phyloP scores from a whole-genome alignment of 2,329 filamentous ascomycete species.

The Sporothrix globosa region DNA sequence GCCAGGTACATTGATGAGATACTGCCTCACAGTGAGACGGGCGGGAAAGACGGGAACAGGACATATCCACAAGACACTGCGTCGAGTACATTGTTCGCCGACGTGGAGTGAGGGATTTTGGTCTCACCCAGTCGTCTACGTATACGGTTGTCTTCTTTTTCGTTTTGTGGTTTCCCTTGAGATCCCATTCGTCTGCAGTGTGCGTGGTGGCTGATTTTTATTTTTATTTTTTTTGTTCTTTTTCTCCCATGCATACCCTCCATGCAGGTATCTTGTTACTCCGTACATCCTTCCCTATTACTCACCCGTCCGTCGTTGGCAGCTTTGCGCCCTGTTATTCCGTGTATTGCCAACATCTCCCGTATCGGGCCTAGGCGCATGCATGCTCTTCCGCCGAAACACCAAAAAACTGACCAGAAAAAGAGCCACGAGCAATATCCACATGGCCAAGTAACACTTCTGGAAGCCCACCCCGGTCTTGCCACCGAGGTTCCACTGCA shows the following conservation, averaged over 20 bases:
- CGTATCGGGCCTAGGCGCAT: conserved; percentile 1
- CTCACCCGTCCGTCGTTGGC: no score
- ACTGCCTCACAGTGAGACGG: neutral
- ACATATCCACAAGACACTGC: conserved; percentile 4
- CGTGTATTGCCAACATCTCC: neutral
- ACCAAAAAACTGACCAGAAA: neutral
- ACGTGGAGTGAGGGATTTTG: conserved; percentile 5
- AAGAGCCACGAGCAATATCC: neutral
- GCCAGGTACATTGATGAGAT: neutral
- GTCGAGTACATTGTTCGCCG: neutral
- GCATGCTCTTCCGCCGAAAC: conserved; percentile 20
- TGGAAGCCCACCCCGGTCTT: neutral
- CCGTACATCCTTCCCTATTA: neutral
- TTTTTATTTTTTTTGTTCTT: no score
- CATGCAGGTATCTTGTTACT: neutral
- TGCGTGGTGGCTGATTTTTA: neutral
- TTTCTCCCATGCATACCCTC: neutral
- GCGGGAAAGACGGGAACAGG: neutral
- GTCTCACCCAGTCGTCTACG: neutral
- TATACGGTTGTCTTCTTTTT: neutral
- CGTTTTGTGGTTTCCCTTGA: neutral
- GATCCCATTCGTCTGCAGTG: conserved; percentile 1
- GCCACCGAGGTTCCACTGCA: conserved; percentile 6
- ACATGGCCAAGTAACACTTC: neutral
- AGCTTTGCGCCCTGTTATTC: no score